Conservation (phyloP, 2,329 filamentous ascomycete species). For the Fusarium circinatum region DNA sequence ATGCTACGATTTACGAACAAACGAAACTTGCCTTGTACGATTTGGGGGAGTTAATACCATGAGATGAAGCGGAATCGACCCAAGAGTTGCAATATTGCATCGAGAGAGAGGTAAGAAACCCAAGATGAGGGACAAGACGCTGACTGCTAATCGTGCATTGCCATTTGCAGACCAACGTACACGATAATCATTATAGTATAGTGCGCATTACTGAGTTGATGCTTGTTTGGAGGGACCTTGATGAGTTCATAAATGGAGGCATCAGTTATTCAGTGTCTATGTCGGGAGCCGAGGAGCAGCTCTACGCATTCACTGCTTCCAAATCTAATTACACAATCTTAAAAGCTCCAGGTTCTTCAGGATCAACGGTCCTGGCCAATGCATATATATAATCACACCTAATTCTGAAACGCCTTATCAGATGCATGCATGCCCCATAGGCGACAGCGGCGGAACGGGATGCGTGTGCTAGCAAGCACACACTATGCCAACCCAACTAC, state of each 20-base stretch:
- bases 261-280: neutral
- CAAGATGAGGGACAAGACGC: neutral
- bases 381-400: constrained; percentile 30
- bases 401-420: constrained; percentile 46
- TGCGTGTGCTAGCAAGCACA: constrained; percentile 23
- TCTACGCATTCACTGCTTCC: neutral
- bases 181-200: neutral
- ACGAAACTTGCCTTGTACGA: constrained; percentile 13
- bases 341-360: constrained; percentile 14
- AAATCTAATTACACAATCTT: constrained; percentile 7
- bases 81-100: neutral
- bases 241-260: neutral
- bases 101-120: constrained; percentile 11
- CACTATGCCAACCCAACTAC: constrained; percentile 14
- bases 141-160: constrained; percentile 2
- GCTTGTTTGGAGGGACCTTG: neutral
- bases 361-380: constrained; percentile 28
- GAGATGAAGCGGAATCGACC: neutral
- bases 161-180: neutral
- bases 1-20: constrained; percentile 31
- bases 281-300: neutral
- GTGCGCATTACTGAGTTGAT: neutral
- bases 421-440: constrained; percentile 42
- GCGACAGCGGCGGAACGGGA: constrained; percentile 6
- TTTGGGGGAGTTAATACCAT: constrained; percentile 9